Conservation (phyloP, 352 stramenopile genomes). For the Globisporangium paddicum region DNA sequence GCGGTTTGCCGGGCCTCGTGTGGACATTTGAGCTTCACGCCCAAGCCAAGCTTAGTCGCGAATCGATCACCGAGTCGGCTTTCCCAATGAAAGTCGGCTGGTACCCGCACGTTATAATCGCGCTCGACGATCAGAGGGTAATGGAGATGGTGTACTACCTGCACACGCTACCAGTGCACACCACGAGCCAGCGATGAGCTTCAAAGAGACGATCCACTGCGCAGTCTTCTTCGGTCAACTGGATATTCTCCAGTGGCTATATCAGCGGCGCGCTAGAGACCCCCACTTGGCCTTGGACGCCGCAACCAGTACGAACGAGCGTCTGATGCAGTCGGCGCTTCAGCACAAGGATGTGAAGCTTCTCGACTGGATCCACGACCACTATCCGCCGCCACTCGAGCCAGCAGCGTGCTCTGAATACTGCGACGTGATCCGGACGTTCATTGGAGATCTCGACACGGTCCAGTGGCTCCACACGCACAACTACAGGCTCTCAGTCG, state of each 20-base stretch:
- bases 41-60: neutral
- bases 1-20: neutral
- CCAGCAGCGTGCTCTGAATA: neutral
- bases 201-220: neutral
- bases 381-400: neutral
- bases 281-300: neutral
- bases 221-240: neutral
- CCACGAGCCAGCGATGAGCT: neutral
- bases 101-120: neutral
- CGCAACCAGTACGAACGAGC: neutral
- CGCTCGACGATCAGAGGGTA: neutral
- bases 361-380: neutral
- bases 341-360: neutral
- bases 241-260: slow-evolving; percentile 2
- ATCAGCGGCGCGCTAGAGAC: neutral
- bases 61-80: neutral
- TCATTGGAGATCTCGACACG: neutral
- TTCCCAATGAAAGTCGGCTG: neutral
- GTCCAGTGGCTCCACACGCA: slow-evolving; percentile 2
- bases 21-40: neutral
- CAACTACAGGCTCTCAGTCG: neutral
- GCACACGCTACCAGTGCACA: neutral
- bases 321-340: neutral
- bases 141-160: neutral
- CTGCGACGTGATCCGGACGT: neutral